A percentile compares a stretch with the other conserved stretches of the same genome.
Conservation (phyloP, 164 flowering plant genomes). For the Vitis cinerea region DNA sequence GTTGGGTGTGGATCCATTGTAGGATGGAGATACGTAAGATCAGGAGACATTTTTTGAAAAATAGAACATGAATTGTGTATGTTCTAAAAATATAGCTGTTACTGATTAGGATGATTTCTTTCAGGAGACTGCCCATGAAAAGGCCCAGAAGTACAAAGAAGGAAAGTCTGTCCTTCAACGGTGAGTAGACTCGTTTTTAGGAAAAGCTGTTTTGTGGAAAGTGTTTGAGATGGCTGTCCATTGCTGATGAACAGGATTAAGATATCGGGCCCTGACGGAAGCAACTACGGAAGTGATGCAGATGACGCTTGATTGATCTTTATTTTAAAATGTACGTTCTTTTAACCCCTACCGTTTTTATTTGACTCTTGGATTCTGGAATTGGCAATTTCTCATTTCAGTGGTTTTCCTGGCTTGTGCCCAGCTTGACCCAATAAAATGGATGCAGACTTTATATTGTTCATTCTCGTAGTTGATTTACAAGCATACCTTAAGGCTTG, state of each 20-base stretch:
- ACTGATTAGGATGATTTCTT: conserved; percentile 15
- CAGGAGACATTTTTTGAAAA: not conserved
- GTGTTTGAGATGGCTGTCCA: conserved; percentile 5
- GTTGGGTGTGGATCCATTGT: conserved; percentile 60
- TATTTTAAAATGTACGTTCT: conserved; percentile 45
- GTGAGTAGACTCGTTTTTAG: conserved; percentile 28
- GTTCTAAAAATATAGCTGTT: conserved; percentile 5
- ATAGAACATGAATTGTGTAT: not conserved
- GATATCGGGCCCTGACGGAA: conserved; percentile 74
- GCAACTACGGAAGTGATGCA: conserved; percentile 71
- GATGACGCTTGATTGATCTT: conserved; percentile 55
- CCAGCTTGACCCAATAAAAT: not conserved
- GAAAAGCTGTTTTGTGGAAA: not conserved
- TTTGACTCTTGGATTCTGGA: conserved; percentile 15
- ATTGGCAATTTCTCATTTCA: conserved; percentile 10
- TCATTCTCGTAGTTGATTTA: not conserved
- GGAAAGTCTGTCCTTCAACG: conserved; percentile 72
- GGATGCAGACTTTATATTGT: not conserved
- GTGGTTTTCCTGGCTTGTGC: conserved; percentile 2
- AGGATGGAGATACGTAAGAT: conserved; percentile 60
- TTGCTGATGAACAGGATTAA: conserved; percentile 50
- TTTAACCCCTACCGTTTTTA: conserved; percentile 11
- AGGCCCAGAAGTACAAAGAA: conserved; percentile 72
- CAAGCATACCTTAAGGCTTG: no score
- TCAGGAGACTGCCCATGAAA: conserved; percentile 65